These are phyloP conservation scores for Cordyceps farinosa DNA, from an alignment of 2,329 filamentous ascomycete genomes.

Conservation along the genomic window DNA sequence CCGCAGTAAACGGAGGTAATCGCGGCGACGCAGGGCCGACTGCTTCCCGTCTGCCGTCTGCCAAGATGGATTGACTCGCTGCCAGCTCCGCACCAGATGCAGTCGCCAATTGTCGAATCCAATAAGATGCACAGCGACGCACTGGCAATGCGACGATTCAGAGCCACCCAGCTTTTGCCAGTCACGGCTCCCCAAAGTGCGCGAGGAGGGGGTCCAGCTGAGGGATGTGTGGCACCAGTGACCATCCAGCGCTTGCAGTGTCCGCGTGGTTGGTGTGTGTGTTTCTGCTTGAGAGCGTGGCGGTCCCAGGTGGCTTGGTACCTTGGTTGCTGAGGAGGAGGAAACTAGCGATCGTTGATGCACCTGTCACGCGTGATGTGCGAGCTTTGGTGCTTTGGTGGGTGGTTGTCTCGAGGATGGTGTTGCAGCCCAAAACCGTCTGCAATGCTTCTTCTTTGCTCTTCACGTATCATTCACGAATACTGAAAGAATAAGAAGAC, in stretches of 20 bases:
- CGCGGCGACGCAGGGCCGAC: too few relatives aligned
- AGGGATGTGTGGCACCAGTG: constrained; percentile 14
- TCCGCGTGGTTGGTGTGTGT: constrained; percentile 13
- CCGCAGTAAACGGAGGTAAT: not conserved
- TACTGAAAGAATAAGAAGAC: not conserved
- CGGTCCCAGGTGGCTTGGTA: not conserved
- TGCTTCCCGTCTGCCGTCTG: not conserved
- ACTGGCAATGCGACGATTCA: constrained; percentile 4
- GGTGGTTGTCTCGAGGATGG: not conserved
- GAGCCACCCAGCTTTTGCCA: not conserved
- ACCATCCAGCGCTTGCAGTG: constrained; percentile 4
- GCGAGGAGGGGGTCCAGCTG: constrained; percentile 4
- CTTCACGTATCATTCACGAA: not conserved
- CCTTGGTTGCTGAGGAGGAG: not conserved
- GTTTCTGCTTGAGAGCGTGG: not conserved
- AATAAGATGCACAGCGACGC: not conserved
- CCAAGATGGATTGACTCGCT: constrained; percentile 14
- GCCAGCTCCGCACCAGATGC: constrained; percentile 5
- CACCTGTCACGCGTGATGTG: constrained; percentile 13
- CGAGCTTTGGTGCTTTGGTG: not conserved
- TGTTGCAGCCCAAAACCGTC: not conserved
- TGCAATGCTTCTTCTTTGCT: not conserved
- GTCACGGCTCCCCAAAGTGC: not conserved
- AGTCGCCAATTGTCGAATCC: not conserved
- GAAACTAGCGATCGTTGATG: constrained; percentile 11